Conservation (phyloP, 2,329 filamentous ascomycete species). For the Fusarium bulbicola region DNA sequence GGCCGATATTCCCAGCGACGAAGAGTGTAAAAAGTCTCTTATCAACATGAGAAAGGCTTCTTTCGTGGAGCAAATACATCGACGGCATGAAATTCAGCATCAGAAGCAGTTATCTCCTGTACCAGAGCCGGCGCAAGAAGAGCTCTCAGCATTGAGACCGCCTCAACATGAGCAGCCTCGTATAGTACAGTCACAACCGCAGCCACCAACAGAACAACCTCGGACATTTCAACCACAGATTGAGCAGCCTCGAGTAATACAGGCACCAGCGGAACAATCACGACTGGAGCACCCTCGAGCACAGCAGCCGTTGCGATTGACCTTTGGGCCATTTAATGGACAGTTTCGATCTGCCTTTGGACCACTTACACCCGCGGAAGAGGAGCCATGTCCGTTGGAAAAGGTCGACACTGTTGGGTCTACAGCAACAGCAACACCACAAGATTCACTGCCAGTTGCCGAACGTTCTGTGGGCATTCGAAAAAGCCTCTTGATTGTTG, state of each 20-base stretch:
- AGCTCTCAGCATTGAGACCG: background rate
- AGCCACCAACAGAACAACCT: background rate
- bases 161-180: background rate
- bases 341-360: conserved; percentile 14
- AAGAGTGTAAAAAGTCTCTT: conserved; percentile 31
- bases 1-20: conserved; percentile 38
- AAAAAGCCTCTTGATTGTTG: conserved; percentile 9
- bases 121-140: conserved; percentile 3
- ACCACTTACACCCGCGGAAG: conserved; percentile 28
- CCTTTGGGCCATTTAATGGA: conserved; percentile 20
- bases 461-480: conserved; percentile 6
- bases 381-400: conserved; percentile 14
- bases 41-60: conserved; percentile 29
- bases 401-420: background rate
- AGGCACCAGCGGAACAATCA: background rate
- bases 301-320: conserved; percentile 23
- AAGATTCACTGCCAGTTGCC: background rate
- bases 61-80: conserved; percentile 21
- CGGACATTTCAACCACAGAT: background rate
- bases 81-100: conserved; percentile 11
- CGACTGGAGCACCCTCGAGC: conserved; percentile 2
- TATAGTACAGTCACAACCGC: background rate
- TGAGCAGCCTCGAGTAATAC: background rate
- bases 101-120: conserved; percentile 13
- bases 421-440: background rate